These are phyloP conservation scores for Nevesoporus exiguus DNA, from an alignment of 768 basidiomycete genomes.

Conservation along the genomic window DNA sequence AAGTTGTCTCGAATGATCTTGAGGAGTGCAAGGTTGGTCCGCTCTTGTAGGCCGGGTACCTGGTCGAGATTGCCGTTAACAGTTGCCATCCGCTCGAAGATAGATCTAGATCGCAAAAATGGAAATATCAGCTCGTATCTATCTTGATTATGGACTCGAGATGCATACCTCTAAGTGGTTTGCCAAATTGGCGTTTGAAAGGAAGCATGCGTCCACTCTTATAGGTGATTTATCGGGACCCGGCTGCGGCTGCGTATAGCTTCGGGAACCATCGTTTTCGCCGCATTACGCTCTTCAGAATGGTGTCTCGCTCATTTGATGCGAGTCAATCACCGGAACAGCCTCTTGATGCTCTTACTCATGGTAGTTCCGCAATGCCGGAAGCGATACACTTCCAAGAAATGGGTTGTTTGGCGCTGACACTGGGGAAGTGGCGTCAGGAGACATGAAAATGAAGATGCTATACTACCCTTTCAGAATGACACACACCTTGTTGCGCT, in stretches of 20 bases:
- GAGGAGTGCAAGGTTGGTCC: background rate
- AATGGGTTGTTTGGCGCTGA: too few relatives aligned
- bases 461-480: too few relatives aligned
- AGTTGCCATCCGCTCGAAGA: background rate
- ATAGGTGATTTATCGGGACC: background rate
- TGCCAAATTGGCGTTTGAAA: background rate
- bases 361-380: too few relatives aligned
- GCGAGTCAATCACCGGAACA: too few relatives aligned
- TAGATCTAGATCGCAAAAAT: background rate
- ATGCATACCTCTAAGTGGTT: background rate
- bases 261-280: background rate
- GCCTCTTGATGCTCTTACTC: too few relatives aligned
- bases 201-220: background rate
- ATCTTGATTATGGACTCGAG: background rate
- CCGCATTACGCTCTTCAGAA: too few relatives aligned
- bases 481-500: too few relatives aligned
- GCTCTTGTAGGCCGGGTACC: background rate
- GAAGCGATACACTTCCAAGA: too few relatives aligned
- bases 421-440: too few relatives aligned
- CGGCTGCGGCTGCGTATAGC: background rate
- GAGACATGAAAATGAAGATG: too few relatives aligned
- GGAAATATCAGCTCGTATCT: background rate
- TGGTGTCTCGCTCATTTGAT: too few relatives aligned
- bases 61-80: background rate
- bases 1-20: conserved; percentile 7